Percentiles rank a stretch among this genome's conserved stretches.
Evolutionary conservation across 2,329 filamentous ascomycete species (phyloP).

Genomic region (Penicillium capsulatum): DNA sequence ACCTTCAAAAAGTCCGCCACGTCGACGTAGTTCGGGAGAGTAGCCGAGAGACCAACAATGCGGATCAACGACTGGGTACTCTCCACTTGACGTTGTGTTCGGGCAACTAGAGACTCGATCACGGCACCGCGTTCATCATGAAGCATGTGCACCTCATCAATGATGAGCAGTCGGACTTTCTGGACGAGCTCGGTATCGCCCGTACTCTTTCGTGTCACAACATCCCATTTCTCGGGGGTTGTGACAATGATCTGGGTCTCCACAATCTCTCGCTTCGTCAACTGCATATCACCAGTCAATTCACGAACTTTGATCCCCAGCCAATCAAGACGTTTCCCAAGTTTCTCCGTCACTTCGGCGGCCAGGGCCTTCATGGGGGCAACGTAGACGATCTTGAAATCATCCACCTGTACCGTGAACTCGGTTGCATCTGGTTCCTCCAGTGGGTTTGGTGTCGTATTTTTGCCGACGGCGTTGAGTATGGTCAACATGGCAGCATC

Average conservation of each 20-base stretch:
- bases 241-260: constrained; percentile 98
- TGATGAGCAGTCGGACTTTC: constrained; percentile 92
- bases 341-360: constrained; percentile 91
- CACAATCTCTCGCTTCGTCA: constrained; percentile 93
- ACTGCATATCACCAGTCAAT: constrained; percentile 96
- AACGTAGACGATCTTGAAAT: constrained; percentile 98
- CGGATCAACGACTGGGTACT: constrained; percentile 96
- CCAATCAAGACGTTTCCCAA: constrained; percentile 89
- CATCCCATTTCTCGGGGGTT: constrained; percentile 98
- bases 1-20: constrained; percentile 96
- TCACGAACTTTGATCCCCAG: constrained; percentile 87
- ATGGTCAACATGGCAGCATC: constrained; percentile 97
- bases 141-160: constrained; percentile 99
- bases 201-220: constrained; percentile 93
- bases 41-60: constrained; percentile 91
- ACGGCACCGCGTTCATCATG: constrained; percentile 97
- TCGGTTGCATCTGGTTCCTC: constrained; percentile 69
- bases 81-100: constrained; percentile 94
- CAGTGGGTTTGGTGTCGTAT: constrained; percentile 72
- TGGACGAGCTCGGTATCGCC: constrained; percentile 97
- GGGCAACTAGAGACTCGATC: constrained; percentile 88
- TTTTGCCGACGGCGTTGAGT: constrained; percentile 82
- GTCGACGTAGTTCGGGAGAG: constrained; percentile 92
- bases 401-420: constrained; percentile 75
- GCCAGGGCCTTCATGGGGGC: constrained; percentile 98